Conservation (phyloP, 2,329 filamentous ascomycete species). For the Sclerotinia borealis region DNA sequence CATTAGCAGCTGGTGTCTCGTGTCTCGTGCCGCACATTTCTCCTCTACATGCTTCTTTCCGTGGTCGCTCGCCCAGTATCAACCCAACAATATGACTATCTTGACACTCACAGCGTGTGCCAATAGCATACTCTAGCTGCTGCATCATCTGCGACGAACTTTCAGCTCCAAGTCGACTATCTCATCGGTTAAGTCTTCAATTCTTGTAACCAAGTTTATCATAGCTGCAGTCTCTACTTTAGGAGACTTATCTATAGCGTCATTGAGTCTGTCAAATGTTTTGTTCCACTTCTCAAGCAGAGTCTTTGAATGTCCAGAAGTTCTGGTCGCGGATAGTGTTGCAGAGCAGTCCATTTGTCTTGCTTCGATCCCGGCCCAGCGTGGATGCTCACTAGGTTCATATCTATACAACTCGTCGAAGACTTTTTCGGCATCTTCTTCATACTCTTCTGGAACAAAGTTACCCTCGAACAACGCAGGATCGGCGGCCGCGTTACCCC, state of each 20-base stretch:
- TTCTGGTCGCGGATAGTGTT: background rate
- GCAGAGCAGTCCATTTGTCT: background rate
- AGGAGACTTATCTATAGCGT: background rate
- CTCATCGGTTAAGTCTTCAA: background rate
- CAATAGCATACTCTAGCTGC: rapidly evolving
- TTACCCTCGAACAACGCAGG: background rate
- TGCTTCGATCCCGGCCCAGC: background rate
- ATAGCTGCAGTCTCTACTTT: rapidly evolving
- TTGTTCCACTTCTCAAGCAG: background rate
- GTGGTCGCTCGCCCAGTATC: background rate
- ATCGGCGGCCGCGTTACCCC: background rate
- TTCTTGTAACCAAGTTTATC: background rate
- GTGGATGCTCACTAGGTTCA: background rate
- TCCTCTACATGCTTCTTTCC: background rate
- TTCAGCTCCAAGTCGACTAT: background rate
- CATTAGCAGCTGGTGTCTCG: background rate
- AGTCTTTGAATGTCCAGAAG: background rate
- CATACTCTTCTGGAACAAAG: background rate
- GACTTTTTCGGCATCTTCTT: background rate
- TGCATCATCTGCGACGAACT: background rate
- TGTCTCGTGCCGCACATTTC: no score
- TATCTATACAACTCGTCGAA: background rate
- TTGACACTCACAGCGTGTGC: background rate
- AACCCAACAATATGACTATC: background rate
- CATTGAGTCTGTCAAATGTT: background rate